Evolutionary conservation across 331 rosid species (phyloP).

Genomic region (Telfairia occidentalis): DNA sequence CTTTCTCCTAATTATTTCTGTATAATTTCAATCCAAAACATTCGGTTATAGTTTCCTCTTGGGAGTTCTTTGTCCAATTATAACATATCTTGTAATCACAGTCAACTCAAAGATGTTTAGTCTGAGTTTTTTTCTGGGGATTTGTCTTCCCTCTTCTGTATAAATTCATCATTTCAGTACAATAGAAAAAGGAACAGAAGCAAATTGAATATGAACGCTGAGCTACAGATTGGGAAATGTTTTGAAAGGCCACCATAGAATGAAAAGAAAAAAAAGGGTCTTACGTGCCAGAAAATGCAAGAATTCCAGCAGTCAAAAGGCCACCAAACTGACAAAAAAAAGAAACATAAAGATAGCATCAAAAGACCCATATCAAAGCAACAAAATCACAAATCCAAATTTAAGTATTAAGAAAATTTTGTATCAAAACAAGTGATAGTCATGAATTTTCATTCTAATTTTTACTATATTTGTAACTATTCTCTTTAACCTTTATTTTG

Average conservation of each 20-base stretch:
- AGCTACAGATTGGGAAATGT: not conserved
- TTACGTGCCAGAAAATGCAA: slow-evolving; percentile 91
- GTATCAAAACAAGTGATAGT: not conserved
- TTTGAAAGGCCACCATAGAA: not conserved
- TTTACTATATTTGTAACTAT: no score
- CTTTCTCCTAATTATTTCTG: no score
- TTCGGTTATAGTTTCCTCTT: no score
- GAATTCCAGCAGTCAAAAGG: slow-evolving; percentile 64
- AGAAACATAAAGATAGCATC: not conserved
- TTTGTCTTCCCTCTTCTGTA: not conserved
- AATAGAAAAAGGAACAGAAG: not conserved
- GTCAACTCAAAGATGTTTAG: not conserved
- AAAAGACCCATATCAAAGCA: not conserved
- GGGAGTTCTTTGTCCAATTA: no score
- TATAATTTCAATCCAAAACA: no score
- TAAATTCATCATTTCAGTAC: not conserved
- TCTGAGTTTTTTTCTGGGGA: no score
- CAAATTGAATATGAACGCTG: not conserved
- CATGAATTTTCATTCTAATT: not conserved
- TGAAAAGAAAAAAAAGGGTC: slow-evolving; percentile 16
- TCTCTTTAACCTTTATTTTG: not conserved
- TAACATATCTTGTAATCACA: no score
- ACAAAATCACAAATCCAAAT: not conserved
- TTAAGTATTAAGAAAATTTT: not conserved
- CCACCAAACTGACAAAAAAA: slow-evolving; percentile 65